A percentile compares a stretch with the other conserved stretches of the same genome.
Evolutionary conservation across 768 basidiomycete genomes (phyloP).

Genomic region (Xerocomus brunneocitrinus): DNA sequence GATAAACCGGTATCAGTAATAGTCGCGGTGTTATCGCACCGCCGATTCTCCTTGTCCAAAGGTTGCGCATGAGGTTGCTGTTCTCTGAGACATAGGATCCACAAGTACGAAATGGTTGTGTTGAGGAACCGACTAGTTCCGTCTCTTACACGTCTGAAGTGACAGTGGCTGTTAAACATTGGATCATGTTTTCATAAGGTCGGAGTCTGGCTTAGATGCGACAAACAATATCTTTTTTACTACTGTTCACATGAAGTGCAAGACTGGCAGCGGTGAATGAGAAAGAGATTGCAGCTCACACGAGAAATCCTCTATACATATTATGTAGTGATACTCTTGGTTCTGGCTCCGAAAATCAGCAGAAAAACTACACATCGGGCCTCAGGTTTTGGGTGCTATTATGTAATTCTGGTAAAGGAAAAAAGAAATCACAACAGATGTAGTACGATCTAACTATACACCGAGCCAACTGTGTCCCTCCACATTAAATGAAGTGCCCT

Average conservation of each 20-base stretch:
- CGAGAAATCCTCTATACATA: too few relatives aligned
- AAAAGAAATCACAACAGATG: conserved; percentile 27
- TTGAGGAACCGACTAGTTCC: too few relatives aligned
- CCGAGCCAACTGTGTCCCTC: not conserved
- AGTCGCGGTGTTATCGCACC: not conserved
- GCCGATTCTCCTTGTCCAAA: not conserved
- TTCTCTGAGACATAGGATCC: not conserved
- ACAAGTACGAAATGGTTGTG: not conserved
- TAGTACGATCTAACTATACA: conserved; percentile 25
- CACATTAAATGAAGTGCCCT: conserved; percentile 6
- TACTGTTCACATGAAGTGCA: not conserved
- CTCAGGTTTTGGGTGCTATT: not conserved
- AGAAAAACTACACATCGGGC: too few relatives aligned
- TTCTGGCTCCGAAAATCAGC: too few relatives aligned
- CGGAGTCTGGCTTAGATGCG: not conserved
- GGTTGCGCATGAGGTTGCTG: not conserved
- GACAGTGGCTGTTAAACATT: too few relatives aligned
- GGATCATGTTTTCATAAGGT: too few relatives aligned
- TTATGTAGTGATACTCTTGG: too few relatives aligned
- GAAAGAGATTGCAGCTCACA: too few relatives aligned
- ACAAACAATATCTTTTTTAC: not conserved
- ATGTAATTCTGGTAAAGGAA: not conserved
- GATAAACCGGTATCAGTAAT: not conserved
- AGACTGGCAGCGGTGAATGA: too few relatives aligned
- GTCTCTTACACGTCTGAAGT: not conserved